Evolutionary conservation across 192 early-diverging fungal species (phyloP), one percentile per base, ranked within the genome.

Genomic region (Dispira simplex): DNA sequence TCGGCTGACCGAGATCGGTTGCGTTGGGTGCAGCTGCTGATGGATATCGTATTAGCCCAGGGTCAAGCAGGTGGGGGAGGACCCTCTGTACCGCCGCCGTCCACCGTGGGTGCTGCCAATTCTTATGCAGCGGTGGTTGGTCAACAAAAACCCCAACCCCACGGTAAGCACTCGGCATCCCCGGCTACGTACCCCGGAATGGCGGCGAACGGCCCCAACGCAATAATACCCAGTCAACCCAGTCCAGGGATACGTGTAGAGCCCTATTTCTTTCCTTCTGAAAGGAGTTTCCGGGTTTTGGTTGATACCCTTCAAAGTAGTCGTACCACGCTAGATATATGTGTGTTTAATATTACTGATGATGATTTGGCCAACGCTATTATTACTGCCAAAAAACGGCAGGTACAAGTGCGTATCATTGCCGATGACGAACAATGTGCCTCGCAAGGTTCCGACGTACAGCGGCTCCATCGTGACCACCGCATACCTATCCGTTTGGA

Each of bases 271-370:
- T 84, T 84, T 71, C 82, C 82, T 3, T 84, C 82, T 0, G 82
- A 84, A 57, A 69, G 78, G 25, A 81, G 77, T 69, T 84, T 84
- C 63, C 44, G 68, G 20, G 65, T 70, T 63, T 68, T 84, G 49
- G 58, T 80, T 63, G 73, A 79, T 56, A 73, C 77, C 46, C 63
- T 80, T 67, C 68, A 80, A 56, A 72, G 71, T 16, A 80, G 83
- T 20, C 66, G 78, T 48, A 65, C 68, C 3, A 75, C 85, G 4
- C 73, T 89, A 44, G 86, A 89, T 66, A 78, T 84, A 46, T 83
- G 82, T 64, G 83, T 89, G 14, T 89, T 83, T 72, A 82, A 81
- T 67, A 79, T 89, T 63, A 85, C 86, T 2, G 85, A 86, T 66
- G 83, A 89, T 60, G 83, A 84, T 52, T 59, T 86, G 53, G 81